Evolutionary conservation across 2,329 filamentous ascomycete genomes (phyloP).

Genomic region (Colletotrichum spaethianum): DNA sequence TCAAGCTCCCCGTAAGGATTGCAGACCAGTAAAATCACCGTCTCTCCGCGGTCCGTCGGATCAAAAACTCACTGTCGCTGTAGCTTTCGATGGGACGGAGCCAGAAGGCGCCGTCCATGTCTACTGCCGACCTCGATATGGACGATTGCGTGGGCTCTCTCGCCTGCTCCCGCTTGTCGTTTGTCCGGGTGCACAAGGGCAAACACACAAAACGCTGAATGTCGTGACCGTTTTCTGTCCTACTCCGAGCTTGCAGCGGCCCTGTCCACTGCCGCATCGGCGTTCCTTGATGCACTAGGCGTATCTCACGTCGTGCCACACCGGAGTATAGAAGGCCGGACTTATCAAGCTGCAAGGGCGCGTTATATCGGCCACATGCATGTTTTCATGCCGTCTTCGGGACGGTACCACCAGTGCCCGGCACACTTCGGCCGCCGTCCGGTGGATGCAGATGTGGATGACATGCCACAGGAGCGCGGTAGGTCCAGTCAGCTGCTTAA

Average conservation of each 20-base stretch:
- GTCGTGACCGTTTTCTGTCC: neutral
- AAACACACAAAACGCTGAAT: neutral
- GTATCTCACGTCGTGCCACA: neutral
- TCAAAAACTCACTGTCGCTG: neutral
- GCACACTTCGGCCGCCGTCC: neutral
- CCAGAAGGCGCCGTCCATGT: neutral
- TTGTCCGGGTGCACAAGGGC: neutral
- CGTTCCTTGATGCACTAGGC: neutral
- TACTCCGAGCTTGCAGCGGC: neutral
- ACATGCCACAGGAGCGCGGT: neutral
- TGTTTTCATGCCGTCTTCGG: conserved; percentile 10
- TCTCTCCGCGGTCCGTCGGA: neutral
- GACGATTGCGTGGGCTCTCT: neutral
- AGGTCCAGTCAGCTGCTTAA: too few species aligned
- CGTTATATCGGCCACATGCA: conserved; percentile 18
- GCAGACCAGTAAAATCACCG: neutral
- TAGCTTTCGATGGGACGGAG: neutral
- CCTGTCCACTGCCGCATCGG: neutral
- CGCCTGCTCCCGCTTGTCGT: neutral
- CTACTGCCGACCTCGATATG: neutral
- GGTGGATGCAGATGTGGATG: neutral
- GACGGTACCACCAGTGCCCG: neutral
- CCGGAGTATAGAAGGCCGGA: neutral
- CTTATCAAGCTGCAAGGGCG: neutral
- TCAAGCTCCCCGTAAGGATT: neutral